phyloP scores from a whole-genome alignment of 306 rosid genomes.

The Trichosanthes cucumerina region DNA sequence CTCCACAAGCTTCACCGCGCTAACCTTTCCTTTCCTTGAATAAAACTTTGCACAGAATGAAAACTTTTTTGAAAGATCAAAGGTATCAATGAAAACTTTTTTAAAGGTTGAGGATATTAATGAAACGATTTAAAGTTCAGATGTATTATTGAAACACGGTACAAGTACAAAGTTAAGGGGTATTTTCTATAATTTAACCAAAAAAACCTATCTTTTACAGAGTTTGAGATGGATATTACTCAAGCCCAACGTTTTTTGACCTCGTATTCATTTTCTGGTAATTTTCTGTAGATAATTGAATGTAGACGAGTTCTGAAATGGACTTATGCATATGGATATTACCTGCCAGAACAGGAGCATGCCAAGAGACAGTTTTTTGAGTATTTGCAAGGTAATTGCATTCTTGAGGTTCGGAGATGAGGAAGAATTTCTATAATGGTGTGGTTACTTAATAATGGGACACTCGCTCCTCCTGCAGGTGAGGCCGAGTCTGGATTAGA shows the following conservation, averaged over 20 bases:
- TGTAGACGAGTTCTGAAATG: conserved; percentile 45
- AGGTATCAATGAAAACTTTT: too few species aligned
- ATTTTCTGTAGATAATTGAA: conserved; percentile 33
- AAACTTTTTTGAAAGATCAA: too few species aligned
- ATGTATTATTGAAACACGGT: too few species aligned
- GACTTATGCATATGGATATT: conserved; percentile 45
- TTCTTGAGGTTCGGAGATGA: not conserved
- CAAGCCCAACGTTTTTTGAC: not conserved
- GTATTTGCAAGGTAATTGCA: conserved; percentile 50
- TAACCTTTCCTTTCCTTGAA: too few species aligned
- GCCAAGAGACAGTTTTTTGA: conserved; percentile 63
- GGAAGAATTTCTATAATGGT: not conserved
- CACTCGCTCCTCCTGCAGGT: conserved; percentile 21
- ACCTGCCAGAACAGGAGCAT: conserved; percentile 36
- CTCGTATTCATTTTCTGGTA: not conserved
- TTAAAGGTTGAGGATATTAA: too few species aligned
- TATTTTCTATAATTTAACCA: too few species aligned
- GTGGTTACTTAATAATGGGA: not conserved
- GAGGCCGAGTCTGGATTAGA: conserved; percentile 82
- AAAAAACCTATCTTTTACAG: not conserved
- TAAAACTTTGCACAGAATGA: too few species aligned
- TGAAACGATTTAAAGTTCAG: too few species aligned
- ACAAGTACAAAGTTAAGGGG: too few species aligned
- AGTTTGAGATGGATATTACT: not conserved
- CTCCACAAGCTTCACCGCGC: too few species aligned